Evolutionary conservation across 345 rosid genomes (phyloP).

Genomic region (Rhizophora mangle): DNA sequence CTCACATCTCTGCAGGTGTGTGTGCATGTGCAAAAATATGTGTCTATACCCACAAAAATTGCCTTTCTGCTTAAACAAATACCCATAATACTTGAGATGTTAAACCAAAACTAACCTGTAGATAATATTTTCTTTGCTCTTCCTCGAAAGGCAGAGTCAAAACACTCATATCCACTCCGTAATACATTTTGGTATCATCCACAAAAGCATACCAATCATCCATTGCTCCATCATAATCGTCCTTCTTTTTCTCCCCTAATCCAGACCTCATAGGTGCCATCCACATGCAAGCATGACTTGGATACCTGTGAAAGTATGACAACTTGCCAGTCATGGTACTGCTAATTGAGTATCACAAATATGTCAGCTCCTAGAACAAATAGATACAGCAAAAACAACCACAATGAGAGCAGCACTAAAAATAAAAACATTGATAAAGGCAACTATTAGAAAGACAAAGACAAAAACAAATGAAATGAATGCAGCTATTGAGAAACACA

Average conservation of each 20-base stretch:
- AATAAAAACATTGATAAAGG: not conserved
- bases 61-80: not conserved
- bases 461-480: not conserved
- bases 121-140: conserved; percentile 85
- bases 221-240: conserved; percentile 71
- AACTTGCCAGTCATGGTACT: not conserved
- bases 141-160: conserved; percentile 63
- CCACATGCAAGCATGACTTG: conserved; percentile 99
- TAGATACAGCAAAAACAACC: not conserved
- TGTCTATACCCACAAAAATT: too few relatives aligned
- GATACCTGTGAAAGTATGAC: conserved; percentile 60
- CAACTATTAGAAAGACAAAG: not conserved
- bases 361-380: not conserved
- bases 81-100: not conserved
- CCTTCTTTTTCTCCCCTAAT: conserved; percentile 58
- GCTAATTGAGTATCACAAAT: not conserved
- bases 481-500: not conserved
- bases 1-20: too few relatives aligned
- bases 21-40: too few relatives aligned
- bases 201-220: conserved; percentile 77
- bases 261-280: conserved; percentile 79
- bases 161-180: conserved; percentile 84
- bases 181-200: conserved; percentile 54
- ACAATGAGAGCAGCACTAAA: not conserved
- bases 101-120: conserved; percentile 49